phyloP scores from a whole-genome alignment of 495 filamentous ascomycete genomes.

The Podospora pseudopauciseta region DNA sequence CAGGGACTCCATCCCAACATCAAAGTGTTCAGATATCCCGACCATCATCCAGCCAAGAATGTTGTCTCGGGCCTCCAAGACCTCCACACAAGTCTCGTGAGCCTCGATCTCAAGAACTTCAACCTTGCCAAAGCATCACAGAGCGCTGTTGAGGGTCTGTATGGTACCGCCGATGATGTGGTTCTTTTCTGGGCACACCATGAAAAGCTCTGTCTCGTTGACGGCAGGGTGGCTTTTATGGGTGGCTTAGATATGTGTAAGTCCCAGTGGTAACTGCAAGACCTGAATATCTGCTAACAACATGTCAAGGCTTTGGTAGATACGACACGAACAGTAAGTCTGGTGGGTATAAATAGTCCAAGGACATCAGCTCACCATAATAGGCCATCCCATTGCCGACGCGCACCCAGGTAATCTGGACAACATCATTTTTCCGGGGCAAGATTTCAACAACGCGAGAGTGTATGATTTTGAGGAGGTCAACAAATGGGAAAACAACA shows the following conservation, averaged over 20 bases:
- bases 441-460: constrained; percentile 92
- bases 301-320: constrained; percentile 51
- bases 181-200: constrained; percentile 96
- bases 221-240: constrained; percentile 84
- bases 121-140: constrained; percentile 56
- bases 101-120: constrained; percentile 45
- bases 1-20: constrained; percentile 83
- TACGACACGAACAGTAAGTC: constrained; percentile 56
- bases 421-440: constrained; percentile 76
- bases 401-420: constrained; percentile 74
- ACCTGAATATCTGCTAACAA: constrained; percentile 15
- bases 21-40: constrained; percentile 85
- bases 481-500: constrained; percentile 77
- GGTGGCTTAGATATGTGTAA: constrained; percentile 68
- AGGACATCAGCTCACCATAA: constrained; percentile 25
- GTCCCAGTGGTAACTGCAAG: constrained; percentile 4
- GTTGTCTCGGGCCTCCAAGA: constrained; percentile 38
- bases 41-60: constrained; percentile 71
- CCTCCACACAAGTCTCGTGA: constrained; percentile 35
- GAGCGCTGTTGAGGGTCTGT: constrained; percentile 69
- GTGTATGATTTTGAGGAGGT: constrained; percentile 87
- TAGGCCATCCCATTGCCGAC: constrained; percentile 78
- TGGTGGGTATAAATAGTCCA: neutral
- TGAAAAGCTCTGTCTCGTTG: constrained; percentile 86
- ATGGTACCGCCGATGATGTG: constrained; percentile 72